Percentiles rank a stretch among this genome's conserved stretches.
These are phyloP conservation scores for Paecilomyces variotii DNA, from an alignment of 2,329 filamentous ascomycete genomes.

Conservation along the genomic window DNA sequence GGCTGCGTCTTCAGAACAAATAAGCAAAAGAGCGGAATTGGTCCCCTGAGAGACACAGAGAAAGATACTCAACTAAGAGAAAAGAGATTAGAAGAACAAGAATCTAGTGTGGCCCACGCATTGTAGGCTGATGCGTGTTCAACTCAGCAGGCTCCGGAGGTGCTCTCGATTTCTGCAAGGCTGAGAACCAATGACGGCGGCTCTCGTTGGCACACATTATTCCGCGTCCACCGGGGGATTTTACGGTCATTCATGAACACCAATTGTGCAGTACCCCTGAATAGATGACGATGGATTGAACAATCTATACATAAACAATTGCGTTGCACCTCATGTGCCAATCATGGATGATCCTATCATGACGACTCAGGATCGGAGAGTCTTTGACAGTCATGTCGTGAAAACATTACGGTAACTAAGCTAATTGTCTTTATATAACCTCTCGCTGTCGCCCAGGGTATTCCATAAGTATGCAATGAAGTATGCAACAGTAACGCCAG, in stretches of 20 bases:
- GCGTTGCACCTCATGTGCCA: too few species aligned
- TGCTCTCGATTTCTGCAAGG: background rate
- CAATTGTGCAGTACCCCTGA: background rate
- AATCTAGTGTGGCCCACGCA: background rate
- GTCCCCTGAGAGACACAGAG: slow-evolving; percentile 6
- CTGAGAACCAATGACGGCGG: background rate
- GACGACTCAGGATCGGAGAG: background rate
- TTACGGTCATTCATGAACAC: background rate
- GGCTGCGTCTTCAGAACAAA: background rate
- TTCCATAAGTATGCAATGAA: background rate
- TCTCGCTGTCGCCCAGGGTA: background rate
- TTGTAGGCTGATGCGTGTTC: background rate
- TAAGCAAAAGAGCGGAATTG: slow-evolving; percentile 13
- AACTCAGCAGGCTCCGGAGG: background rate
- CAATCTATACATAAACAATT: background rate
- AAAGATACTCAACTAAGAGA: slow-evolving; percentile 7
- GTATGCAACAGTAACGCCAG: background rate
- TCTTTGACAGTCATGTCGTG: background rate
- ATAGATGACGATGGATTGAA: background rate
- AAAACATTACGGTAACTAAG: background rate
- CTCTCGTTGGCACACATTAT: background rate
- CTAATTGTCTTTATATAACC: background rate
- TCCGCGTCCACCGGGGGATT: background rate
- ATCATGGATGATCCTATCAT: background rate
- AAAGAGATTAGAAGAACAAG: slow-evolving; percentile 9